Conservation (phyloP, 441 rosid species). For the Corymbia calophylla region DNA sequence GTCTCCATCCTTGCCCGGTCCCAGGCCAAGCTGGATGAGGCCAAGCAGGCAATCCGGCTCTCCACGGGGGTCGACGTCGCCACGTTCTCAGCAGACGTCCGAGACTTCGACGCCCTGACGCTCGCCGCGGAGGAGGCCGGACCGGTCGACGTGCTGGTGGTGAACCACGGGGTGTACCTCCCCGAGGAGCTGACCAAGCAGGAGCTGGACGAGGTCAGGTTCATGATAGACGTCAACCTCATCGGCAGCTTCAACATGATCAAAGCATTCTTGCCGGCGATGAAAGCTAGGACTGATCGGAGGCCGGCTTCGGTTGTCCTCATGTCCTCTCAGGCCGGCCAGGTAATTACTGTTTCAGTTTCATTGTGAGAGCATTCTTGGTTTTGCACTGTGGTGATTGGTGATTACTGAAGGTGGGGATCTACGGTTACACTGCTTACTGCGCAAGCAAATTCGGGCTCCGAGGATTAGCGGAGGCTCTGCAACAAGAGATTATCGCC, state of each 20-base stretch:
- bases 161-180: neutral
- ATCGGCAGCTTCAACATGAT: slow-evolving; percentile 76
- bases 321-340: slow-evolving; percentile 89
- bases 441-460: slow-evolving; percentile 90
- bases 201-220: slow-evolving; percentile 64
- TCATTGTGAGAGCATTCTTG: neutral
- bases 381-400: neutral
- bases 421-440: slow-evolving; percentile 93
- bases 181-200: slow-evolving; percentile 49
- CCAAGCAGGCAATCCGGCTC: neutral
- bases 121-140: neutral
- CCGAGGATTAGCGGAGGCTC: slow-evolving; percentile 89
- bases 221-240: slow-evolving; percentile 75
- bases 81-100: neutral
- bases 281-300: slow-evolving; percentile 47
- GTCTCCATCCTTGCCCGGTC: slow-evolving; percentile 1
- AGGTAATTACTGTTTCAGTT: slow-evolving; percentile 25
- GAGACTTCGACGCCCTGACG: neutral
- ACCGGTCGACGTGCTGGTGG: neutral
- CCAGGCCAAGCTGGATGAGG: neutral
- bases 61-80: neutral
- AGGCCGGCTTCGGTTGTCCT: slow-evolving; percentile 64
- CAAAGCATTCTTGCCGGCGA: slow-evolving; percentile 76
- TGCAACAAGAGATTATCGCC: slow-evolving; percentile 86
- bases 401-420: slow-evolving; percentile 47